phyloP scores from a whole-genome alignment of 1,139 yeast genomes.

The Zygoascus hellenicus region DNA sequence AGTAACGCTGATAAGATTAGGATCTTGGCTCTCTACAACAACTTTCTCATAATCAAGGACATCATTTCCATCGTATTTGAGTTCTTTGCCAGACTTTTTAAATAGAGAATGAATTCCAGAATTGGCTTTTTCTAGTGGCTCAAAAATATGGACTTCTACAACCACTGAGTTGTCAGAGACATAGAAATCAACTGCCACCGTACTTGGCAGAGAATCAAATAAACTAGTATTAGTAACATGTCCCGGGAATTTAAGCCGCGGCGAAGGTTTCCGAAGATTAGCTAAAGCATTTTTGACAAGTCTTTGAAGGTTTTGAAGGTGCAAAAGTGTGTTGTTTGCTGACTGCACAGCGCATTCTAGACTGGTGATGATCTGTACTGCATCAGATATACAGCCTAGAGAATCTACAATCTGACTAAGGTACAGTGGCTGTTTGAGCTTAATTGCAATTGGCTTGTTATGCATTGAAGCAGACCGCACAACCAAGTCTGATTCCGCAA shows the following conservation, averaged over 20 bases:
- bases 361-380: constrained; percentile 18
- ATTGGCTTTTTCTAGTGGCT: constrained; percentile 12
- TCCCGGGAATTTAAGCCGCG: constrained; percentile 20
- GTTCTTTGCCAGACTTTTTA: constrained; percentile 11
- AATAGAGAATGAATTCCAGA: constrained; percentile 10
- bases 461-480: constrained; percentile 20
- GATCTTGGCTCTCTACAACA: constrained; percentile 42
- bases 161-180: constrained; percentile 25
- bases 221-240: constrained; percentile 15
- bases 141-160: constrained; percentile 26
- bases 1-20: constrained; percentile 39
- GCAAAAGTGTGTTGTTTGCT: constrained; percentile 8
- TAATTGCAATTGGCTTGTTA: constrained; percentile 17
- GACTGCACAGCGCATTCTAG: constrained; percentile 8
- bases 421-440: constrained; percentile 16
- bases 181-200: constrained; percentile 26
- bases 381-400: constrained; percentile 9
- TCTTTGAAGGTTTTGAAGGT: constrained; percentile 14
- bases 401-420: constrained; percentile 26
- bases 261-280: constrained; percentile 20
- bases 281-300: constrained; percentile 21
- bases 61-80: constrained; percentile 33
- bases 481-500: constrained; percentile 27
- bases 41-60: constrained; percentile 40
- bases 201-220: constrained; percentile 16